These are phyloP conservation scores for Ophiosphaerella korrae DNA, from an alignment of 2,329 filamentous ascomycete species.

Conservation along the genomic window DNA sequence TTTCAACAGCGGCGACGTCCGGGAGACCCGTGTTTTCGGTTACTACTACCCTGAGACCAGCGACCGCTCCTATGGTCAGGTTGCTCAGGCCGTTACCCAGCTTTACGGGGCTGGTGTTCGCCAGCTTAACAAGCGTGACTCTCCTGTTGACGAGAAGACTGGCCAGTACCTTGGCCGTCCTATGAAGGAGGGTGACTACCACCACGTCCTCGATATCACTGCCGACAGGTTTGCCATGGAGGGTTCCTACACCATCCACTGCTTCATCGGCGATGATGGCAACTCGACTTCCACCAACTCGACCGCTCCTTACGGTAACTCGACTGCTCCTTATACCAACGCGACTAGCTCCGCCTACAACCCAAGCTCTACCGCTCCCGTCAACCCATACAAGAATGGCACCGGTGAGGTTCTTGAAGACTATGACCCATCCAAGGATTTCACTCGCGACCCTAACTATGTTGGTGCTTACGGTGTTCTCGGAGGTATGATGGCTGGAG, in stretches of 20 bases:
- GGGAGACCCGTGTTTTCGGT: slow-evolving; percentile 49
- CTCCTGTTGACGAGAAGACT: slow-evolving; percentile 11
- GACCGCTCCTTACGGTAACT: slow-evolving; percentile 25
- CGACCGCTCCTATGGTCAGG: slow-evolving; percentile 24
- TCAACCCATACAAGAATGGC: slow-evolving; percentile 22
- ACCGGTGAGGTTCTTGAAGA: slow-evolving; percentile 27
- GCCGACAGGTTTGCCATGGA: slow-evolving; percentile 43
- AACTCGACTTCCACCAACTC: slow-evolving; percentile 31
- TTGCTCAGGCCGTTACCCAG: slow-evolving; percentile 32
- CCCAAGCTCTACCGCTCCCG: slow-evolving; percentile 22
- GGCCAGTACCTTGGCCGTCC: slow-evolving; percentile 40
- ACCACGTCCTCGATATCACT: slow-evolving; percentile 39
- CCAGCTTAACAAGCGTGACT: slow-evolving; percentile 29
- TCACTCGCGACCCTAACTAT: slow-evolving; percentile 37
- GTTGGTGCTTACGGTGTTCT: slow-evolving; percentile 43
- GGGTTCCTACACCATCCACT: slow-evolving; percentile 45
- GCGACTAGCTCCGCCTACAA: slow-evolving; percentile 11
- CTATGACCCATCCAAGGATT: slow-evolving; percentile 34
- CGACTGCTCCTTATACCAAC: slow-evolving; percentile 11
- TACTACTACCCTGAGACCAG: slow-evolving; percentile 47
- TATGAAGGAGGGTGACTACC: slow-evolving; percentile 42
- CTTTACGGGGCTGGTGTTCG: slow-evolving; percentile 50
- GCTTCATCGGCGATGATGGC: slow-evolving; percentile 40
- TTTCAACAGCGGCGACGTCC: slow-evolving; percentile 39
- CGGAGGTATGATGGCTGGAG: slow-evolving; percentile 31